Percentiles rank a stretch among this genome's conserved stretches.
Evolutionary conservation across 208 protist species (phyloP).

Genomic region (Novymonas esmeraldas): DNA sequence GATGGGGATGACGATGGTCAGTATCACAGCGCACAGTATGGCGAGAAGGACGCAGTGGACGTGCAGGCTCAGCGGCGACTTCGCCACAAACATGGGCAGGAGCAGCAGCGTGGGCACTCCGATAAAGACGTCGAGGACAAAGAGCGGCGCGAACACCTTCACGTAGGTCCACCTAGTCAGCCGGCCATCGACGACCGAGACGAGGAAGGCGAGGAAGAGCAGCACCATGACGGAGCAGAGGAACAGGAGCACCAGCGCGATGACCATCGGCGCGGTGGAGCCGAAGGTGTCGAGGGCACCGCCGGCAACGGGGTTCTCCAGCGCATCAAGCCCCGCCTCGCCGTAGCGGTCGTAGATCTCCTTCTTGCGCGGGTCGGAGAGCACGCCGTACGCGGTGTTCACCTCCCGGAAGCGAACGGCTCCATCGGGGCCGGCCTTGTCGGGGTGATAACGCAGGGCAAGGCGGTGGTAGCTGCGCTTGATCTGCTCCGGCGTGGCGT

Average conservation of each 20-base stretch:
- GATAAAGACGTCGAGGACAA: constrained; percentile 52
- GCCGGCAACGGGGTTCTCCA: constrained; percentile 50
- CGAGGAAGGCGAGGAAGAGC: constrained; percentile 71
- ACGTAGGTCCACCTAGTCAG: constrained; percentile 69
- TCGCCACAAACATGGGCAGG: constrained; percentile 24
- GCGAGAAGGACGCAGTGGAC: constrained; percentile 24
- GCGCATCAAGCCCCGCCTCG: constrained; percentile 40
- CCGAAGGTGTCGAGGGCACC: constrained; percentile 25
- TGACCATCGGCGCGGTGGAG: constrained; percentile 13
- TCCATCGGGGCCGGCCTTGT: constrained; percentile 77
- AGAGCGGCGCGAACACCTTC: constrained; percentile 73
- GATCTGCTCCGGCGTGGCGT: constrained; percentile 79
- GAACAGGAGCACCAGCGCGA: constrained; percentile 26
- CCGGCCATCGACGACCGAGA: constrained; percentile 44
- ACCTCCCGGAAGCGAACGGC: constrained; percentile 83
- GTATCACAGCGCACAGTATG: constrained; percentile 38
- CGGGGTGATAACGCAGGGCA: constrained; percentile 86
- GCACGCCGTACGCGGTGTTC: constrained; percentile 95
- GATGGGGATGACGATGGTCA: constrained; percentile 71
- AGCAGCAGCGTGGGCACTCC: constrained; percentile 31
- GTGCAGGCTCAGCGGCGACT: constrained; percentile 16
- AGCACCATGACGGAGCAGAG: constrained; percentile 38
- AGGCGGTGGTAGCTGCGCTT: constrained; percentile 80
- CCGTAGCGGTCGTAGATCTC: constrained; percentile 72
- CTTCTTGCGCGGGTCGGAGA: constrained; percentile 83